Conservation (phyloP, 805 yeast species). For the Hyphopichia homilentoma region DNA sequence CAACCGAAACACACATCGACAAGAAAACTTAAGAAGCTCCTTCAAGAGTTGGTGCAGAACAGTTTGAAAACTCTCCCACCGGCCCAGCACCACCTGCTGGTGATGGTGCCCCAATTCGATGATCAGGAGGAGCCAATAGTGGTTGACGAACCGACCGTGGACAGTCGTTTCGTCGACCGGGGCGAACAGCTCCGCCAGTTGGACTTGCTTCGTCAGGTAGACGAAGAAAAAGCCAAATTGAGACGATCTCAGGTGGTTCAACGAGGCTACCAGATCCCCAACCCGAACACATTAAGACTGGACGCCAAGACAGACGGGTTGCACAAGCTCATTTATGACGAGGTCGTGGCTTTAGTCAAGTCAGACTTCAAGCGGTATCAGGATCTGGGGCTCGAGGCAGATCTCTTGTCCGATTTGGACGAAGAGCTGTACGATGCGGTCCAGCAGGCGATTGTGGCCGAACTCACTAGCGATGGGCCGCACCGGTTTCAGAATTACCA, state of each 20-base stretch:
- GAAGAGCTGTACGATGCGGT: slow-evolving; percentile 19
- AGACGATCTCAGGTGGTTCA: slow-evolving; percentile 48
- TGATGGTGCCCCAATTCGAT: slow-evolving; percentile 30
- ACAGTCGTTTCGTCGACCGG: slow-evolving; percentile 11
- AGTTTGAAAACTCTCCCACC: slow-evolving; percentile 28
- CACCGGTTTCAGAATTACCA: slow-evolving; percentile 2
- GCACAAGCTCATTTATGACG: slow-evolving; percentile 22
- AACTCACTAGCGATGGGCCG: neutral
- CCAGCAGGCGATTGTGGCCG: slow-evolving; percentile 12
- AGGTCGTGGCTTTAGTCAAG: slow-evolving; percentile 31
- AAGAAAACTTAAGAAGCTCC: neutral
- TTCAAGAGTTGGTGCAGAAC: neutral
- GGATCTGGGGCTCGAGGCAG: slow-evolving; percentile 14
- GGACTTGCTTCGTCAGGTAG: slow-evolving; percentile 19
- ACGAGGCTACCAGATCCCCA: slow-evolving; percentile 41
- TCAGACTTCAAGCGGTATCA: slow-evolving; percentile 38
- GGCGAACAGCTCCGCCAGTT: slow-evolving; percentile 20
- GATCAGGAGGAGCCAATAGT: slow-evolving; percentile 16
- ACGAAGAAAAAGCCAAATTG: slow-evolving; percentile 24
- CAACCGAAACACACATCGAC: neutral
- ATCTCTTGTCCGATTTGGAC: slow-evolving; percentile 26
- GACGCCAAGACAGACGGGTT: slow-evolving; percentile 4
- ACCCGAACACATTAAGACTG: slow-evolving; percentile 12
- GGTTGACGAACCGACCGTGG: slow-evolving; percentile 22
- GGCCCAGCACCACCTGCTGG: slow-evolving; percentile 34